Evolutionary conservation across 2,329 filamentous ascomycete genomes (phyloP).

Genomic region (Rhexocercosporidium sp.): DNA sequence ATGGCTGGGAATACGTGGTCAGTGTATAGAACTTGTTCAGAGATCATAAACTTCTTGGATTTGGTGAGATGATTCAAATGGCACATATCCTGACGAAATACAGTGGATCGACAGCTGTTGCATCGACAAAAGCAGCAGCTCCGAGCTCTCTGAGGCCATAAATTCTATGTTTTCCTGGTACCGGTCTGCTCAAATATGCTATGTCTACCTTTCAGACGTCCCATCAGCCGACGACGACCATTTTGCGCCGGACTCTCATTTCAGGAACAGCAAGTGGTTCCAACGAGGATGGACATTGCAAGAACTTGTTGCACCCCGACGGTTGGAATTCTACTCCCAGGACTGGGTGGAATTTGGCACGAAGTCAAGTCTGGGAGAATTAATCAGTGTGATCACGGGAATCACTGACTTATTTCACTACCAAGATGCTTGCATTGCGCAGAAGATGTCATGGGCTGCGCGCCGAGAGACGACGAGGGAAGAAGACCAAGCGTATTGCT

Average conservation of each 20-base stretch:
- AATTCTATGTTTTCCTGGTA: constrained; percentile 27
- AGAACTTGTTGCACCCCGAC: constrained; percentile 22
- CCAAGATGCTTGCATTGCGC: neutral
- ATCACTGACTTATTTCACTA: neutral
- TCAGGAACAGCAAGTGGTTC: constrained; percentile 19
- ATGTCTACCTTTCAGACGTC: constrained; percentile 27
- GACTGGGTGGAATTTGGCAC: constrained; percentile 26
- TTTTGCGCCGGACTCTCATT: neutral
- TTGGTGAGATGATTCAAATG: no score
- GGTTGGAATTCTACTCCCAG: constrained; percentile 21
- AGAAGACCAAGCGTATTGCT: constrained; percentile 7
- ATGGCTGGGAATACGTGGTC: constrained; percentile 18
- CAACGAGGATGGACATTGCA: constrained; percentile 28
- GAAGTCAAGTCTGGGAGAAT: constrained; percentile 7
- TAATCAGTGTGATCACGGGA: constrained; percentile 14
- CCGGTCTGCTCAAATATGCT: constrained; percentile 19
- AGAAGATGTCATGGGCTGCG: constrained; percentile 5
- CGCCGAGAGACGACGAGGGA: neutral
- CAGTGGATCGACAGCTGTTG: constrained; percentile 32
- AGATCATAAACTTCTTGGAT: neutral
- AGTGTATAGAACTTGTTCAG: neutral
- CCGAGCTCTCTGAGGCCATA: constrained; percentile 21
- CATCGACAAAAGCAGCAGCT: constrained; percentile 31
- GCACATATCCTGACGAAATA: neutral
- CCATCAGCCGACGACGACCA: constrained; percentile 5